phyloP scores from a whole-genome alignment of 805 yeast species.

The Kazachstania psychrophila region DNA sequence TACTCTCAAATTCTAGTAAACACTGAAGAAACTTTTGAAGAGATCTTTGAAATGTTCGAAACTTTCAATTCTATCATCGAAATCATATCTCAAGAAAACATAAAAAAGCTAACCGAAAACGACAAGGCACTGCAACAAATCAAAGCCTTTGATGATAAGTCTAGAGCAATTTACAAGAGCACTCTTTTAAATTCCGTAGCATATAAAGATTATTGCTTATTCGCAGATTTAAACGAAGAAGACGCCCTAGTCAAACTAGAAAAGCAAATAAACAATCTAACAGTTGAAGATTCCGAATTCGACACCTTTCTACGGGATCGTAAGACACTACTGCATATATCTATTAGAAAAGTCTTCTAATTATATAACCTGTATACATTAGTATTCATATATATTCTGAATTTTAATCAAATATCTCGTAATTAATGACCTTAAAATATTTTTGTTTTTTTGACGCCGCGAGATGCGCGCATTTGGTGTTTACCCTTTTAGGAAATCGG shows the following conservation, averaged over 20 bases:
- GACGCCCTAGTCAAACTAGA: too few relatives aligned
- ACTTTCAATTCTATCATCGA: background rate
- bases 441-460: too few relatives aligned
- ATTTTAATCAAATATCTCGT: too few relatives aligned
- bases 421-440: too few relatives aligned
- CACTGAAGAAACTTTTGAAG: constrained; percentile 1
- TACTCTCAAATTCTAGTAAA: background rate
- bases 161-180: background rate
- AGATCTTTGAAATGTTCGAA: background rate
- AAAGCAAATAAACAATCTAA: too few relatives aligned
- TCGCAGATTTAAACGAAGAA: background rate
- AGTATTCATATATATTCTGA: too few relatives aligned
- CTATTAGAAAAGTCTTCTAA: constrained; percentile 15
- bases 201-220: background rate
- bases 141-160: background rate
- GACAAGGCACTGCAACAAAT: too few relatives aligned
- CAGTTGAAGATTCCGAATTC: background rate
- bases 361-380: background rate
- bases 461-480: too few relatives aligned
- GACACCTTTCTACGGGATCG: background rate
- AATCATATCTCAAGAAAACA: background rate
- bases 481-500: too few relatives aligned
- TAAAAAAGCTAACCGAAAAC: too few relatives aligned
- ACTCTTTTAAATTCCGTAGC: background rate
- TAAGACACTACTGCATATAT: constrained; percentile 8